Evolutionary conservation across 371 early-diverging fungal genomes (phyloP).

Genomic region (Mucor irregularis): DNA sequence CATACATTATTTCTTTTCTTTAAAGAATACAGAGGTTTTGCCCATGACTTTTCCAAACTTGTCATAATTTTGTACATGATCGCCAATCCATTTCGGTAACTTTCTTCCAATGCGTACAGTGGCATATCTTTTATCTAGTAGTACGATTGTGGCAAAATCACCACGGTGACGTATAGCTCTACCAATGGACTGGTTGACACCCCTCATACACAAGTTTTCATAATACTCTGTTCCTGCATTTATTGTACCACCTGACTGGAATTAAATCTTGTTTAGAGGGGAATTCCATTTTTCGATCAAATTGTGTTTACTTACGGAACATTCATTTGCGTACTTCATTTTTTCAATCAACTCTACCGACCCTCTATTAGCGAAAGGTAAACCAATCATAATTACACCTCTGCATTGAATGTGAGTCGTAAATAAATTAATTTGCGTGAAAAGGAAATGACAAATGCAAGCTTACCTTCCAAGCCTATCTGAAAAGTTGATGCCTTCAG

Average conservation of each 20-base stretch:
- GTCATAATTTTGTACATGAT: constrained; percentile 49
- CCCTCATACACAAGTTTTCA: constrained; percentile 93
- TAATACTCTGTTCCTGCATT: constrained; percentile 75
- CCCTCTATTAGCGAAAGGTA: constrained; percentile 81
- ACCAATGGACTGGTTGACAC: constrained; percentile 97
- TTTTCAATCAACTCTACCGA: constrained; percentile 80
- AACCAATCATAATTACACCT: constrained; percentile 86
- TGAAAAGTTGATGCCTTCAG: constrained; percentile 98
- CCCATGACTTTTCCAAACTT: constrained; percentile 55
- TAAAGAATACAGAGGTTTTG: constrained; percentile 53
- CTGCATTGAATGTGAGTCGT: constrained; percentile 30
- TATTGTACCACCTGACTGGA: background rate
- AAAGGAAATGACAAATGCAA: background rate
- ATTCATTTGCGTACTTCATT: constrained; percentile 61
- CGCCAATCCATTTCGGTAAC: constrained; percentile 69
- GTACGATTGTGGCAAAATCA: constrained; percentile 79
- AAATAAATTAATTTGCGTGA: constrained; percentile 1
- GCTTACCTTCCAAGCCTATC: constrained; percentile 79
- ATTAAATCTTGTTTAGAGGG: constrained; percentile 3
- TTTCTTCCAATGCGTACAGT: constrained; percentile 53
- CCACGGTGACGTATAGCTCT: constrained; percentile 88
- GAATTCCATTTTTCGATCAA: background rate
- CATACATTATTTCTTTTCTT: constrained; percentile 19
- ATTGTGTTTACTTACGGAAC: constrained; percentile 13
- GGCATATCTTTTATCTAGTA: constrained; percentile 72